These are phyloP conservation scores for Phytophthora citrophthora DNA, from an alignment of 352 stramenopile genomes.

Conservation along the genomic window DNA sequence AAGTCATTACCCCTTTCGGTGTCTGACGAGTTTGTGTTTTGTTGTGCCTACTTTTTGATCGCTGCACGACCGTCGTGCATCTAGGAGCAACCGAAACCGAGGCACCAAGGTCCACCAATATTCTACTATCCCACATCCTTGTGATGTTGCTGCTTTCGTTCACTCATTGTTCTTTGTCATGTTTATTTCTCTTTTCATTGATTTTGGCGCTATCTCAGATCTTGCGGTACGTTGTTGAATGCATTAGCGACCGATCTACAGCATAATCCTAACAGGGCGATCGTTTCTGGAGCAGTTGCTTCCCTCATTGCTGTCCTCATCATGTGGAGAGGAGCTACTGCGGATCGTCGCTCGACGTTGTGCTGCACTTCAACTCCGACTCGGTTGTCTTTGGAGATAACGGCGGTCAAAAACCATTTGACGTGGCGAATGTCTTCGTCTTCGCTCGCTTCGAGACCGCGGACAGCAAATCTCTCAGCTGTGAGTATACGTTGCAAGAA, in stretches of 20 bases:
- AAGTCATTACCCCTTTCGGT: background rate
- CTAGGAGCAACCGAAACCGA: conserved; percentile 54
- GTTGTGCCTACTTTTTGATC: background rate
- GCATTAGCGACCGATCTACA: background rate
- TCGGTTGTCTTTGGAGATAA: conserved; percentile 2
- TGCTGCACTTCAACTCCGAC: conserved; percentile 25
- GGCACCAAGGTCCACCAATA: conserved; percentile 42
- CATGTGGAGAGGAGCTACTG: conserved; percentile 77
- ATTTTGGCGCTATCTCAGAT: too few relatives aligned
- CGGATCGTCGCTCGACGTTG: conserved; percentile 53
- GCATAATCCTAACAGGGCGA: background rate
- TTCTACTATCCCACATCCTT: background rate
- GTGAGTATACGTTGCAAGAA: conserved; percentile 15
- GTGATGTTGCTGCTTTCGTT: background rate
- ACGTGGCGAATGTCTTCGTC: conserved; percentile 37
- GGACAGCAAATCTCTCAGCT: conserved; percentile 22
- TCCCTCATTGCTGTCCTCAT: conserved; percentile 71
- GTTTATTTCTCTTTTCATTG: too few relatives aligned
- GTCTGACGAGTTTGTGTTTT: conserved; percentile 12
- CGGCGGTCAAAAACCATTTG: conserved; percentile 8
- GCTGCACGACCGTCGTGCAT: background rate
- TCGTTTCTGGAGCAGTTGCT: conserved; percentile 43
- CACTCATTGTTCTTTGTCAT: too few relatives aligned
- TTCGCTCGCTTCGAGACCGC: conserved; percentile 44
- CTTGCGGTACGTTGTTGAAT: conserved; percentile 12